These are phyloP conservation scores for Kwoniella pini DNA, from an alignment of 768 basidiomycete genomes.

Conservation along the genomic window DNA sequence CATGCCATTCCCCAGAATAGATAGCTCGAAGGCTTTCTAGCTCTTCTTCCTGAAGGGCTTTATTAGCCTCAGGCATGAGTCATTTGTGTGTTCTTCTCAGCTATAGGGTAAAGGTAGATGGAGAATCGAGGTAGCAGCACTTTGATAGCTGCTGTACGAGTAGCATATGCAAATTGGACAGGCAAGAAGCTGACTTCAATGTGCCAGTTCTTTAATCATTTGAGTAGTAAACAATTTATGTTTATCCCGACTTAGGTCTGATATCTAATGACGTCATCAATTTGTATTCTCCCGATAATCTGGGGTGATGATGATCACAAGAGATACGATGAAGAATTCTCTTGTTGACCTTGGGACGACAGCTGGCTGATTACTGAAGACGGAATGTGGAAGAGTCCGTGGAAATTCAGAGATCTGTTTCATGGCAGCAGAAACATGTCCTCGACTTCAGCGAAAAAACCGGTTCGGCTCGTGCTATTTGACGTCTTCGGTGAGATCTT, in stretches of 20 bases:
- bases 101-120: not conserved
- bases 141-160: not conserved
- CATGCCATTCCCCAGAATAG: conserved; percentile 48
- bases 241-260: not conserved
- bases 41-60: conserved; percentile 46
- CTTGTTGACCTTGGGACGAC: no score
- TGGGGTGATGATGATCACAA: no score
- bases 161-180: not conserved
- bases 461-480: conserved; percentile 49
- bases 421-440: conserved; percentile 8
- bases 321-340: no score
- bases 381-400: no score
- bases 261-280: conserved; percentile 17
- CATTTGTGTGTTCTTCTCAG: conserved; percentile 20
- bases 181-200: not conserved
- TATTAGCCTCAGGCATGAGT: conserved; percentile 41
- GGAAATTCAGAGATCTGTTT: no score
- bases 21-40: conserved; percentile 46
- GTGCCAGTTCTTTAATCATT: no score
- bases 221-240: not conserved
- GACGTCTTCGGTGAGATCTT: conserved; percentile 48
- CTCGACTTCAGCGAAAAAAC: conserved; percentile 1
- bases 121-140: not conserved
- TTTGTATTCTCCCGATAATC: not conserved
- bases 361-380: no score